phyloP scores from a whole-genome alignment of 1,139 yeast species.

The Blastobotrys proliferans region DNA sequence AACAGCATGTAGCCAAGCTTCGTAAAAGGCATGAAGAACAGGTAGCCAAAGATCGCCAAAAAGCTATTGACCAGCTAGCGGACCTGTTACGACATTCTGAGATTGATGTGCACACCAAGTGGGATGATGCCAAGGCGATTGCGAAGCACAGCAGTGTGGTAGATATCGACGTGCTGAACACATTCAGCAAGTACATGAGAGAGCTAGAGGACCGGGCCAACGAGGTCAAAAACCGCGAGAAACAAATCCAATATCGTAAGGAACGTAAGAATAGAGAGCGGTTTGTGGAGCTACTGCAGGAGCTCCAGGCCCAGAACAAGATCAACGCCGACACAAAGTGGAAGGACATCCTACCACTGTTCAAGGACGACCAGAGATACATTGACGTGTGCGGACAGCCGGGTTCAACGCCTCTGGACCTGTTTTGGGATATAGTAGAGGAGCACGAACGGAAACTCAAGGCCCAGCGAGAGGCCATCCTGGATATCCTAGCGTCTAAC shows the following conservation, averaged over 20 bases:
- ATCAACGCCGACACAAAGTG: conserved; percentile 58
- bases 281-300: conserved; percentile 47
- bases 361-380: conserved; percentile 59
- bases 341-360: conserved; percentile 48
- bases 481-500: conserved; percentile 45
- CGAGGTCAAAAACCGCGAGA: conserved; percentile 34
- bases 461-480: conserved; percentile 57
- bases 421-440: conserved; percentile 73
- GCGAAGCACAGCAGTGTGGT: conserved; percentile 53
- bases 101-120: conserved; percentile 31
- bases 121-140: conserved; percentile 47
- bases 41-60: conserved; percentile 22
- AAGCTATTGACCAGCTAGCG: conserved; percentile 34
- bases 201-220: conserved; percentile 42
- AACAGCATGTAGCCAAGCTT: conserved; percentile 45
- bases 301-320: conserved; percentile 37
- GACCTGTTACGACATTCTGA: conserved; percentile 26
- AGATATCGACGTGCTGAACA: conserved; percentile 55
- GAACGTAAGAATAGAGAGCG: conserved; percentile 66
- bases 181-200: conserved; percentile 49
- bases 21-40: conserved; percentile 35
- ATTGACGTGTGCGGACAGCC: conserved; percentile 64
- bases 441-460: conserved; percentile 54
- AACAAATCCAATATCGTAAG: conserved; percentile 41
- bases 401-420: conserved; percentile 76